These are phyloP conservation scores for Fusarium graminum DNA, from an alignment of 2,329 filamentous ascomycete genomes.

Conservation along the genomic window DNA sequence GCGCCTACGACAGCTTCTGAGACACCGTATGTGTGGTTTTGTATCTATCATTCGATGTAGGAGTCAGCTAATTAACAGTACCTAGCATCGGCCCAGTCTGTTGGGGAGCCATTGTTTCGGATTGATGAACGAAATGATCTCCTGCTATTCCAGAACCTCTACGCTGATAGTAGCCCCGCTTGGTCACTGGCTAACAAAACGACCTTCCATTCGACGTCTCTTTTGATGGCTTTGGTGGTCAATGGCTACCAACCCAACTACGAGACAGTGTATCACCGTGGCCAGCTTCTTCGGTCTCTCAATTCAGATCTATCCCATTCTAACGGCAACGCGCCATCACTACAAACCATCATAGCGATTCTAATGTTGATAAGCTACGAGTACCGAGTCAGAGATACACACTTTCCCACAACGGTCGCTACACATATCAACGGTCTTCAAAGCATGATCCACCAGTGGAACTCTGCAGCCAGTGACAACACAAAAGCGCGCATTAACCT, in stretches of 20 bases:
- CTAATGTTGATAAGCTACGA: conserved; percentile 15
- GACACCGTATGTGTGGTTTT: conserved; percentile 5
- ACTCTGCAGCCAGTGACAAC: too few relatives aligned
- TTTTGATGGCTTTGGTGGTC: neutral
- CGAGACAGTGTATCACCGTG: conserved; percentile 9
- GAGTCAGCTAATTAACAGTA: neutral
- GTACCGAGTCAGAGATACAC: neutral
- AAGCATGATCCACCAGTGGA: neutral
- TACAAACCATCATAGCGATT: neutral
- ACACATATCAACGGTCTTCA: conserved; percentile 11
- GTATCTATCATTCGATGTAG: rapidly evolving
- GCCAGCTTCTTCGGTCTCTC: conserved; percentile 7
- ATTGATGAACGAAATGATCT: conserved; percentile 4
- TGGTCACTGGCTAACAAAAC: neutral
- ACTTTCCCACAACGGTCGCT: neutral
- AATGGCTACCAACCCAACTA: neutral
- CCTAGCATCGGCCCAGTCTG: conserved; percentile 1
- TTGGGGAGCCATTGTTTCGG: conserved; percentile 12
- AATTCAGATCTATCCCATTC: neutral
- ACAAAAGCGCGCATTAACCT: neutral
- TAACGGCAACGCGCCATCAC: rapidly evolving
- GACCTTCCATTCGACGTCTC: conserved; percentile 12
- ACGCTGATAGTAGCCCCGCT: rapidly evolving
- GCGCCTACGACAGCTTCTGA: conserved; percentile 1
- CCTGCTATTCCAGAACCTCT: neutral